Conservation (phyloP, 1,284 basidiomycete species). For the Volvariella surrecta region DNA sequence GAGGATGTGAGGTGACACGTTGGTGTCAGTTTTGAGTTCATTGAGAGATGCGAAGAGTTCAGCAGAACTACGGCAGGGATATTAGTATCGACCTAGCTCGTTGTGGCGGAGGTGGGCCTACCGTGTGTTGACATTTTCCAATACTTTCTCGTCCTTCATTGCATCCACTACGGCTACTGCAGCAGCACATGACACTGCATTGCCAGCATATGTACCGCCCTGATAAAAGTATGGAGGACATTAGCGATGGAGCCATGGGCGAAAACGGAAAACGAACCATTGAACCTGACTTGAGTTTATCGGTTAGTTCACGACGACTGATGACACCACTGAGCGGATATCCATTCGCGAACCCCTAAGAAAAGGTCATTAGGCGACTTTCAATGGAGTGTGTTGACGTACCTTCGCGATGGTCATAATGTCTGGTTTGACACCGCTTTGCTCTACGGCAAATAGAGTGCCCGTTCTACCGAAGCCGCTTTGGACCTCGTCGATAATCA, state of each 20-base stretch:
- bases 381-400: constrained; percentile 5
- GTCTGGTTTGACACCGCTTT: constrained; percentile 79
- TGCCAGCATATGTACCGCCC: constrained; percentile 90
- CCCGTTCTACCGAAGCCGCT: constrained; percentile 88
- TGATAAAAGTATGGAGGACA: constrained; percentile 21
- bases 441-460: constrained; percentile 75
- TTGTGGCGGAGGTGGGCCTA: constrained; percentile 19
- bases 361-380: neutral
- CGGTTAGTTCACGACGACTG: constrained; percentile 76
- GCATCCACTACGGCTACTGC: constrained; percentile 75
- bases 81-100: constrained; percentile 1
- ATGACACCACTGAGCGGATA: constrained; percentile 90
- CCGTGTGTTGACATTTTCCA: constrained; percentile 73
- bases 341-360: constrained; percentile 82
- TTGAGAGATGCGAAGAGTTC: constrained; percentile 65
- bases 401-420: constrained; percentile 88
- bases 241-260: constrained; percentile 7
- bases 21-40: constrained; percentile 41
- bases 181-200: constrained; percentile 84
- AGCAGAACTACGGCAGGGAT: constrained; percentile 40
- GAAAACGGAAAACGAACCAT: constrained; percentile 41
- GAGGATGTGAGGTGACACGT: constrained; percentile 48
- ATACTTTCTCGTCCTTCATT: constrained; percentile 69
- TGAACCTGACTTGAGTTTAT: constrained; percentile 70
- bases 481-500: constrained; percentile 88